Conservation (phyloP, 2,329 filamentous ascomycete genomes). For the Nigrospora osmanthi region DNA sequence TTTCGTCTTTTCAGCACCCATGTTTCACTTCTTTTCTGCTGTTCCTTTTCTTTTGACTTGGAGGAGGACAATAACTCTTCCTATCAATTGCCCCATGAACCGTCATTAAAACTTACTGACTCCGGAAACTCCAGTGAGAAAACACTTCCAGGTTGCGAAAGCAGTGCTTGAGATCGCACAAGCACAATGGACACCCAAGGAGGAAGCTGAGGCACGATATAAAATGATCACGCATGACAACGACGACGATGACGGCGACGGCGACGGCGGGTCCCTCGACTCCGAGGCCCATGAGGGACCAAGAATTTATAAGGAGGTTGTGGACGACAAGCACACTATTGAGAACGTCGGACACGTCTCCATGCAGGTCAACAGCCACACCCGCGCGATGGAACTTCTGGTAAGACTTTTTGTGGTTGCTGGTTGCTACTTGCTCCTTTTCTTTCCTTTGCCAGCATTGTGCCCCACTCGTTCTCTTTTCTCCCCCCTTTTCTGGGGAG, state of each 20-base stretch:
- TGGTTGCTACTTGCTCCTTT: conserved; percentile 15
- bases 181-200: conserved; percentile 56
- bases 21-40: no score
- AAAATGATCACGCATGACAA: conserved; percentile 26
- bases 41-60: no score
- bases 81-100: no score
- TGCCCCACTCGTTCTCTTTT: no score
- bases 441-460: conserved; percentile 9
- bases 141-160: conserved; percentile 55
- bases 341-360: conserved; percentile 66
- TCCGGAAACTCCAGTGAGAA: conserved; percentile 31
- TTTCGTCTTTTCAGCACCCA: no score
- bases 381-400: conserved; percentile 48
- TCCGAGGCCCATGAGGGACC: conserved; percentile 26
- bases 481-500: no score
- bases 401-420: conserved; percentile 12
- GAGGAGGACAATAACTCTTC: no score
- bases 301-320: conserved; percentile 42
- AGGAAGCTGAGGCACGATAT: conserved; percentile 44
- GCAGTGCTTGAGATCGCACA: conserved; percentile 63
- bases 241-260: conserved; percentile 24
- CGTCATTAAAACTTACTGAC: no score
- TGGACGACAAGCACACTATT: conserved; percentile 65
- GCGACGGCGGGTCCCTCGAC: conserved; percentile 27
- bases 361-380: conserved; percentile 58